These are phyloP conservation scores for Camelina sativa DNA, from an alignment of 345 rosid genomes.

Conservation along the genomic window DNA sequence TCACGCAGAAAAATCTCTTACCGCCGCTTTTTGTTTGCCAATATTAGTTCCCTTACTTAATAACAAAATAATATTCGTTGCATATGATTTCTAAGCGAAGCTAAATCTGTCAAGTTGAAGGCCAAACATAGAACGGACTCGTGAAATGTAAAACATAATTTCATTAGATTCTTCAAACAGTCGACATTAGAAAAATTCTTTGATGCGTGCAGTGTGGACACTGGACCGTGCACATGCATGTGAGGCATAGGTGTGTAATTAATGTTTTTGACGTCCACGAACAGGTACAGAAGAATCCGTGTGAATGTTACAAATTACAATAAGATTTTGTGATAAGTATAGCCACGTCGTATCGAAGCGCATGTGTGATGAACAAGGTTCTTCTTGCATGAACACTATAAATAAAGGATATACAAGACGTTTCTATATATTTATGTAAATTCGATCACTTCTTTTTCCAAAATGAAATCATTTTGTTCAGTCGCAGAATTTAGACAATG, in stretches of 20 bases:
- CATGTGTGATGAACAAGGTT: slow-evolving; percentile 10
- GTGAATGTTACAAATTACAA: neutral
- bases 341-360: neutral
- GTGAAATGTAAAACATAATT: neutral
- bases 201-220: neutral
- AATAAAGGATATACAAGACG: neutral
- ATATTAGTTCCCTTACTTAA: neutral
- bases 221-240: slow-evolving; percentile 6
- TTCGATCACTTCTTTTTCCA: neutral
- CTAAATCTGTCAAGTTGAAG: neutral
- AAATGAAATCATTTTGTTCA: neutral
- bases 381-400: neutral
- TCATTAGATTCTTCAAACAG: neutral
- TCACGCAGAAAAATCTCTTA: too few relatives aligned
- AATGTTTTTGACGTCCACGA: slow-evolving; percentile 6
- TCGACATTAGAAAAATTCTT: neutral
- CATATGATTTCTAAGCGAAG: neutral
- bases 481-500: neutral
- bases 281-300: neutral
- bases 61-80: neutral
- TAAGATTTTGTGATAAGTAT: neutral
- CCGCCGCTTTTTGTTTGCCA: neutral
- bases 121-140: neutral
- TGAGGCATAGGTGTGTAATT: too few relatives aligned
- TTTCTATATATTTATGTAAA: neutral